Base-by-base conservation (phyloP, 202 grass and related monocot species). In the Brachypodium distachyon region DNA sequence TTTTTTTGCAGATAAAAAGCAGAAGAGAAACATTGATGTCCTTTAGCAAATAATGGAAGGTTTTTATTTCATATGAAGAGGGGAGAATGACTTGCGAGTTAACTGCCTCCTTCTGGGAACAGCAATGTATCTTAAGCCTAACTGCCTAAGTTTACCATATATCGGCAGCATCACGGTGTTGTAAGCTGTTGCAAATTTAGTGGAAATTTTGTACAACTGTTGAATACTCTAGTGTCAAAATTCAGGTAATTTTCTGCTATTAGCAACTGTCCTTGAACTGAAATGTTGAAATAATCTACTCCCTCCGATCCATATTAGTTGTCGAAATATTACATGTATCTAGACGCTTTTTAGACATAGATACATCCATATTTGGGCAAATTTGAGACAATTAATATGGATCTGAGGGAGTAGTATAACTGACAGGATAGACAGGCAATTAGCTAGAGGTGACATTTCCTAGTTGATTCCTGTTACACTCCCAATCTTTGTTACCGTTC, bases 21-120 rank as follows among this genome's bases (percentile, higher is more conserved):
- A 31, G n/a, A 25, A 56, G 19, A 16, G 23, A 48, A 55, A 47
- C 17, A 55, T 74, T 37, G 61, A 39, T 48, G 44, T 23, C 55
- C 37, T 41, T 63, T 43, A 60, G 5, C 31, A 87, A 87, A 83
- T 73, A 87, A 63, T 37, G 50, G 68, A 61, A 70, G 44, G 44
- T 59, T 80, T 88, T 68, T 50, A 63, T 61, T 73, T 83, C 67
- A 57, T 79, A 62, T 74, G 61, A 55, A 70, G 12, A 43, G 14
- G 69, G 53, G 27, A 41, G 28, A 42, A 40, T 51, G 58, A 60
- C n/a, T 78, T 48, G 6, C 46, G 33, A 34, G 39, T n/a, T 50
- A 62, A 22, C 13, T 53, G 52, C 27, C 37, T 17, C 33, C 69
- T 83, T 60, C 4, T 18, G 7, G 55, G 22, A 58, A 19, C 48